phyloP scores from a whole-genome alignment of 78 protist genomes.

The Guillardia theta region DNA sequence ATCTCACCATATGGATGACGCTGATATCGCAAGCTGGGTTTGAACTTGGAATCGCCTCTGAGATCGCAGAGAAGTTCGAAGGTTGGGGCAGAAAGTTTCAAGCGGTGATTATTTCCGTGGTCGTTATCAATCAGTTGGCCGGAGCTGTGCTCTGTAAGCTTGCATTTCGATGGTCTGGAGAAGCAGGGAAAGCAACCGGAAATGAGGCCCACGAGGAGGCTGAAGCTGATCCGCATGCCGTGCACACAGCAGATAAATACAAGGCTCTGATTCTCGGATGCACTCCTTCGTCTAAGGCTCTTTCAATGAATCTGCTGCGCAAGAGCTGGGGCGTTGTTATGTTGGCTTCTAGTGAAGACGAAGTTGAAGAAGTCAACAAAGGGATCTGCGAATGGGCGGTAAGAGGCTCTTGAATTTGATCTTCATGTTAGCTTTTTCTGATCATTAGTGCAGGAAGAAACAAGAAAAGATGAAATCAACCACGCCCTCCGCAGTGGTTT shows the following conservation, averaged over 20 bases:
- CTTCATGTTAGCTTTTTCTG: no score
- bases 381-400: background rate
- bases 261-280: background rate
- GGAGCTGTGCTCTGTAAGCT: background rate
- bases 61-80: background rate
- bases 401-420: no score
- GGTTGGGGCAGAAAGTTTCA: background rate
- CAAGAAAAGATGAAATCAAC: no score
- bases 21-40: constrained; percentile 11
- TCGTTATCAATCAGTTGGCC: background rate
- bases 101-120: background rate
- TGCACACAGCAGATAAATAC: background rate
- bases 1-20: background rate
- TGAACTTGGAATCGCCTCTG: background rate
- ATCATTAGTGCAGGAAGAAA: no score
- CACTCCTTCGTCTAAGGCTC: background rate
- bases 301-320: background rate
- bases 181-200: background rate
- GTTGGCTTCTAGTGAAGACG: background rate
- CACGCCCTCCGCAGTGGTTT: no score
- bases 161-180: background rate
- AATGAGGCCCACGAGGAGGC: background rate
- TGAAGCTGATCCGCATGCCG: background rate
- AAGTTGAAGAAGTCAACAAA: background rate
- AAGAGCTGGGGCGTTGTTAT: background rate